phyloP scores from a whole-genome alignment of 345 rosid genomes.

The Citrus maxima region DNA sequence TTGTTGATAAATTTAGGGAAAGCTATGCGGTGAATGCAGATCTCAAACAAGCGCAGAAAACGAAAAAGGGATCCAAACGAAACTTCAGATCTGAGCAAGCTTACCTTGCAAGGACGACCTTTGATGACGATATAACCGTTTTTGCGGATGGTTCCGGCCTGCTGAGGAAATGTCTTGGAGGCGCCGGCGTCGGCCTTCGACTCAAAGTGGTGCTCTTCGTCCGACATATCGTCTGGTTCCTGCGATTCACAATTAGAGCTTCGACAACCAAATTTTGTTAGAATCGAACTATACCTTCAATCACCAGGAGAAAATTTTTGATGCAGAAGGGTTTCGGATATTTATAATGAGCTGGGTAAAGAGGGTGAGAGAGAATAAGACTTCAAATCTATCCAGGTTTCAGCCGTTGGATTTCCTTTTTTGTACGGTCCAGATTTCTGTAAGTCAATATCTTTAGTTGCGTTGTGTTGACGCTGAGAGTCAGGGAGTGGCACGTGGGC shows the following conservation, averaged over 20 bases:
- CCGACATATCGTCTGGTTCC: conserved; percentile 38
- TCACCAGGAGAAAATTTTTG: too few species aligned
- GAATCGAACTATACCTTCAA: too few species aligned
- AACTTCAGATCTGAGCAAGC: neutral
- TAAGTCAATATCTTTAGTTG: neutral
- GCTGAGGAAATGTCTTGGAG: conserved; percentile 66
- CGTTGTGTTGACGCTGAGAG: neutral
- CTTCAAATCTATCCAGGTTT: neutral
- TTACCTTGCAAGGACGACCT: conserved; percentile 61
- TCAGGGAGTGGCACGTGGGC: neutral
- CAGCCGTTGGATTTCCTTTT: conserved; percentile 19
- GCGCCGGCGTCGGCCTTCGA: conserved; percentile 74
- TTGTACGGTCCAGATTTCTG: conserved; percentile 8
- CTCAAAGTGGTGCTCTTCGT: conserved; percentile 68
- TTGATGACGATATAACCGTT: conserved; percentile 61
- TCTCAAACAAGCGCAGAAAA: neutral
- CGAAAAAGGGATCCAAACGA: neutral
- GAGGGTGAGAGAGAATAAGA: neutral
- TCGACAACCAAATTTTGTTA: neutral
- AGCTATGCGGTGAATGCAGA: neutral
- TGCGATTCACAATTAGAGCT: neutral
- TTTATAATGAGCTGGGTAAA: neutral
- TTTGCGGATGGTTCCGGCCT: conserved; percentile 70
- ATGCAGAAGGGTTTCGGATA: neutral
- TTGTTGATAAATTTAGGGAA: neutral